A percentile compares a stretch with the other conserved stretches of the same genome.
phyloP scores from a whole-genome alignment of 805 yeast genomes.

The Nakazawaea molendinolei region DNA sequence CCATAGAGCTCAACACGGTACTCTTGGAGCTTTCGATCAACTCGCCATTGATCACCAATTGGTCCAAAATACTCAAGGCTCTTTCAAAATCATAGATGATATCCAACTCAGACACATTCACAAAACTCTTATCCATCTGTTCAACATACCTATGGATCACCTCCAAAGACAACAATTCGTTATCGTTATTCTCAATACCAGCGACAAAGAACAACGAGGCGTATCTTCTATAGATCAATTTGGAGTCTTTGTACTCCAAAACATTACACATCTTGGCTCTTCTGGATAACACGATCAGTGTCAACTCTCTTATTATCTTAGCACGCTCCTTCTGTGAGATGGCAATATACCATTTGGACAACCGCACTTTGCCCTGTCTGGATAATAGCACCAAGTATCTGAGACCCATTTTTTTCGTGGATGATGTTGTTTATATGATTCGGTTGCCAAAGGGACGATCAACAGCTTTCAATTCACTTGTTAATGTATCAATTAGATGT shows the following conservation, averaged over 20 bases:
- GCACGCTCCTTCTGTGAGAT: conserved; percentile 79
- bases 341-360: conserved; percentile 90
- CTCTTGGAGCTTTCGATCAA: conserved; percentile 76
- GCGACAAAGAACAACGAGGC: conserved; percentile 89
- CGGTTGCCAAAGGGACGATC: no score
- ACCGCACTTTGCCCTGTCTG: conserved; percentile 90
- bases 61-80: conserved; percentile 90
- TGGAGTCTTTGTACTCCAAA: conserved; percentile 75
- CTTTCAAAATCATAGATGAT: conserved; percentile 92
- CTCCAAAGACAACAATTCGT: conserved; percentile 82
- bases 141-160: conserved; percentile 90
- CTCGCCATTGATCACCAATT: conserved; percentile 81
- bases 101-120: conserved; percentile 94
- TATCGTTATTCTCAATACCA: conserved; percentile 77
- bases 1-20: conserved; percentile 70
- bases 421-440: no score
- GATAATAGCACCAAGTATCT: conserved; percentile 78
- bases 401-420: conserved; percentile 48
- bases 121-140: conserved; percentile 92
- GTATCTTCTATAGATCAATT: conserved; percentile 85
- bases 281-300: conserved; percentile 78
- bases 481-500: no score
- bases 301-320: conserved; percentile 76
- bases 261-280: conserved; percentile 95
- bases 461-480: no score